Percentiles rank a stretch among this genome's conserved stretches.
Evolutionary conservation across 148 eudicot genomes (phyloP).

Genomic region (Rhododendron molle): DNA sequence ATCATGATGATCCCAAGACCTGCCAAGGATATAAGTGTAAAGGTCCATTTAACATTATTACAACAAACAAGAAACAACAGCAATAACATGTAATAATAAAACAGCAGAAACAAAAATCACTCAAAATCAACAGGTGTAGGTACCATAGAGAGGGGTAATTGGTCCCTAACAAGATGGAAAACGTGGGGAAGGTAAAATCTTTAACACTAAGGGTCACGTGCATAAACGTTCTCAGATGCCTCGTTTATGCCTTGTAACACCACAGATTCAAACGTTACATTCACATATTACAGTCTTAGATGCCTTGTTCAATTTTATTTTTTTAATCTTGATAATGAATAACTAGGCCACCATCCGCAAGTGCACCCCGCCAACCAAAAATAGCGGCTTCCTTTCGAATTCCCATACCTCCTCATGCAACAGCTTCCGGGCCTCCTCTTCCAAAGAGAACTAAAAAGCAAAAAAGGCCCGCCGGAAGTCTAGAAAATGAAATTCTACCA

Average conservation of each 20-base stretch:
- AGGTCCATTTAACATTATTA: background rate
- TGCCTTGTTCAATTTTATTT: background rate
- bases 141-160: background rate
- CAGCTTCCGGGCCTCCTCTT: background rate
- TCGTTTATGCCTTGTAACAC: background rate
- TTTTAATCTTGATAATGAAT: background rate
- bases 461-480: background rate
- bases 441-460: background rate
- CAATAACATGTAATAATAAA: background rate
- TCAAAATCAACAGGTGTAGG: background rate
- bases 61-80: background rate
- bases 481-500: background rate
- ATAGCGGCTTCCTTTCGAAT: background rate
- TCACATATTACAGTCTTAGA: background rate
- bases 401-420: background rate
- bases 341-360: background rate
- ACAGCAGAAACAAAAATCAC: background rate
- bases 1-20: constrained; percentile 99
- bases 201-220: background rate
- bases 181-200: background rate
- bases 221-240: background rate
- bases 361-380: background rate
- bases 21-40: constrained; percentile 24
- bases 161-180: background rate
- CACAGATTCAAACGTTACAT: background rate